Evolutionary conservation across 2,329 filamentous ascomycete genomes (phyloP).

Genomic region (Penicillium sp.): DNA sequence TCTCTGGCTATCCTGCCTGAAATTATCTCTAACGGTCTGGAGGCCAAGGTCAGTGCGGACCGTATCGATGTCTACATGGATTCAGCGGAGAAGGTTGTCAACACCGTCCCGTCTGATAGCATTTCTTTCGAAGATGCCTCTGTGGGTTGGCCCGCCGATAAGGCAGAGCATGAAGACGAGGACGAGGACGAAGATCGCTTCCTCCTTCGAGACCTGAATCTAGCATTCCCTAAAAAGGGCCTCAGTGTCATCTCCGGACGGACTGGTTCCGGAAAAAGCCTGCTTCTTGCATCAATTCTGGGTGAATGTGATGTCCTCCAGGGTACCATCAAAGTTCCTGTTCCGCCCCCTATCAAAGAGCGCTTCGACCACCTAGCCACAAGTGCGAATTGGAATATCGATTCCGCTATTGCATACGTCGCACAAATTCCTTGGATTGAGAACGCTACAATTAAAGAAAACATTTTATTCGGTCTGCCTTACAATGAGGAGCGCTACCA

Average conservation of each 20-base stretch:
- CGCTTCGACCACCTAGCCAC: conserved; percentile 64
- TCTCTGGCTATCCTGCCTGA: conserved; percentile 73
- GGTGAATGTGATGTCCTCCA: conserved; percentile 72
- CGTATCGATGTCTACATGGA: conserved; percentile 73
- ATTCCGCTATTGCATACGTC: conserved; percentile 69
- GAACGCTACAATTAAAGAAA: conserved; percentile 76
- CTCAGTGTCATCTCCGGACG: conserved; percentile 76
- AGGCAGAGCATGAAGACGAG: conserved; percentile 53
- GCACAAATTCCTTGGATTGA: conserved; percentile 85
- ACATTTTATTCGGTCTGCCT: conserved; percentile 77
- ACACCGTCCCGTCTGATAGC: conserved; percentile 60
- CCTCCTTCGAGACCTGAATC: conserved; percentile 64
- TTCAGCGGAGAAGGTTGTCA: conserved; percentile 69
- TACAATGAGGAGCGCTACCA: conserved; percentile 69
- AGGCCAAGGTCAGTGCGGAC: conserved; percentile 72
- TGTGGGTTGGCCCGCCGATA: conserved; percentile 73
- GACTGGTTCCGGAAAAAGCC: conserved; percentile 77
- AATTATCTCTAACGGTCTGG: conserved; percentile 69
- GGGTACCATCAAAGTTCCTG: conserved; percentile 58
- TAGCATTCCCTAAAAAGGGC: conserved; percentile 69
- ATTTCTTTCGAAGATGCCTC: conserved; percentile 69
- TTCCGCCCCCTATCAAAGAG: conserved; percentile 50
- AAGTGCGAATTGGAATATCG: conserved; percentile 54
- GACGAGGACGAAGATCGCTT: conserved; percentile 62
- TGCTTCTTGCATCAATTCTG: conserved; percentile 72